phyloP scores from a whole-genome alignment of 148 eudicot species.

The Vaccinium vitisidaea region DNA sequence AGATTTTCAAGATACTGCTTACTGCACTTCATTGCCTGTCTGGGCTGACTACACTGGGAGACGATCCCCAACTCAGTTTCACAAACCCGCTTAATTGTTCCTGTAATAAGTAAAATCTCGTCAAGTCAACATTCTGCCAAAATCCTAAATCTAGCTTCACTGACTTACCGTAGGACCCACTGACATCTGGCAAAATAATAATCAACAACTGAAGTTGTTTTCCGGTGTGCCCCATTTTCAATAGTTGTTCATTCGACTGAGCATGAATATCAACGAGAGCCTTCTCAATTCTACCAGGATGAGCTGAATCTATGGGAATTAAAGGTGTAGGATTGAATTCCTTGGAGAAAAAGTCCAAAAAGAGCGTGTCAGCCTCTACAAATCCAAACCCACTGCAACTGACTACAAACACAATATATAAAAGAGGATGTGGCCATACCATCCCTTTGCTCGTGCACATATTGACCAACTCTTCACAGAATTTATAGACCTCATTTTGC shows the following conservation, averaged over 20 bases:
- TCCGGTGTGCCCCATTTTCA: conserved; percentile 4
- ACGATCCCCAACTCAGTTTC: conserved; percentile 85
- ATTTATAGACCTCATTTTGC: conserved; percentile 13
- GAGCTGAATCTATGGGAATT: conserved; percentile 30
- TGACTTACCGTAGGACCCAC: conserved; percentile 66
- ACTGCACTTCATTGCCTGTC: conserved; percentile 28
- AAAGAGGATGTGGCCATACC: conserved; percentile 36
- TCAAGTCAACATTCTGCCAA: background rate
- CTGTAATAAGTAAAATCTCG: conserved; percentile 28
- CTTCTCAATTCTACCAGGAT: conserved; percentile 44
- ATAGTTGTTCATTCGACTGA: background rate
- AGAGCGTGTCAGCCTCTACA: background rate
- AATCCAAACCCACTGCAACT: background rate
- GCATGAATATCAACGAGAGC: conserved; percentile 39
- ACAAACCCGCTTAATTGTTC: conserved; percentile 68
- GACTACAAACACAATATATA: background rate
- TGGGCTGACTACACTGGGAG: conserved; percentile 82
- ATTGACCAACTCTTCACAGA: conserved; percentile 42
- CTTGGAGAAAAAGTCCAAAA: conserved; percentile 25
- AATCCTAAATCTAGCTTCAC: background rate
- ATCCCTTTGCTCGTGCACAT: conserved; percentile 81
- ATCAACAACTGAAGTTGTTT: conserved; percentile 64
- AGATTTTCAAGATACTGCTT: conserved; percentile 83
- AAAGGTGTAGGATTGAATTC: conserved; percentile 35
- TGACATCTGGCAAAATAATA: conserved; percentile 59